A percentile compares a stretch with the other conserved stretches of the same genome.
These are phyloP conservation scores for Coprinellus micaceus DNA, from an alignment of 768 basidiomycete genomes.

Conservation along the genomic window DNA sequence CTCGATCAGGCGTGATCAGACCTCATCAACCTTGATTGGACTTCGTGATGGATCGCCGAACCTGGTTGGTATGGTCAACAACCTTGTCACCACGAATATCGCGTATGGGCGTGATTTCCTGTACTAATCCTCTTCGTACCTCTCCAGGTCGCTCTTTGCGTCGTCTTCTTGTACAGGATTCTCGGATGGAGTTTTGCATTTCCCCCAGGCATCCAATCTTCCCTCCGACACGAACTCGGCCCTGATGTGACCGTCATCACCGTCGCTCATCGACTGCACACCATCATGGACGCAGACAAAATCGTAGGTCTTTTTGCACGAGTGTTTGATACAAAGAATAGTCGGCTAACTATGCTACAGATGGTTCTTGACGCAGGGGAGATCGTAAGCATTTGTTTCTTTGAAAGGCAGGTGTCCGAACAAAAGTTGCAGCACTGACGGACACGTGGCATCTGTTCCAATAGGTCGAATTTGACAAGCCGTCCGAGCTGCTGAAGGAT, in stretches of 20 bases:
- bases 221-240: conserved; percentile 60
- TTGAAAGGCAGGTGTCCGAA: too few species aligned
- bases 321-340: background rate
- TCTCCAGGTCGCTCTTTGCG: conserved; percentile 37
- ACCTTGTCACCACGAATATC: conserved; percentile 58
- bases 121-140: conserved; percentile 36
- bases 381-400: conserved; percentile 4
- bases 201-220: conserved; percentile 48
- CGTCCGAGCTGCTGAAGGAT: conserved; percentile 47
- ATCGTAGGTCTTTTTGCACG: conserved; percentile 28
- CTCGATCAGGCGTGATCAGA: too few species aligned
- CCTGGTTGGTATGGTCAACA: conserved; percentile 74
- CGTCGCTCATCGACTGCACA: conserved; percentile 65
- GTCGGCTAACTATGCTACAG: background rate
- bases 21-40: too few species aligned
- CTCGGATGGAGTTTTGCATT: conserved; percentile 47
- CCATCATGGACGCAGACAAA: conserved; percentile 60
- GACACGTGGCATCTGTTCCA: too few species aligned
- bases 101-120: conserved; percentile 36
- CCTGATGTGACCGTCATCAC: conserved; percentile 56
- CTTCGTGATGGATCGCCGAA: too few species aligned
- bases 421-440: too few species aligned
- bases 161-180: conserved; percentile 43
- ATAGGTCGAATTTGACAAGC: conserved; percentile 50
- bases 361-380: conserved; percentile 18